phyloP scores from a whole-genome alignment of 306 rosid genomes.

The Malus asiatica region DNA sequence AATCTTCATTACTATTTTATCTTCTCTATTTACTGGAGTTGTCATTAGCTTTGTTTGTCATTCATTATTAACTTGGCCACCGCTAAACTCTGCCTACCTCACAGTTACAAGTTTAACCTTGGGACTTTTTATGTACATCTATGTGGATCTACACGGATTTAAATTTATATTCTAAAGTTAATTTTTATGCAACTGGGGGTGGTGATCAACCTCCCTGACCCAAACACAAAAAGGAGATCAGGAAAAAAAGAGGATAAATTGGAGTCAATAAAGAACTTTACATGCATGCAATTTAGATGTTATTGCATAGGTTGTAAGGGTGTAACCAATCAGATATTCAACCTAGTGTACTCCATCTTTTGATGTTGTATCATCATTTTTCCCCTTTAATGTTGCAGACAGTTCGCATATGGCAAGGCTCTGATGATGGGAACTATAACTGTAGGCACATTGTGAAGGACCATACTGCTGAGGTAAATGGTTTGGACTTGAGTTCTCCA shows the following conservation, averaged over 20 bases:
- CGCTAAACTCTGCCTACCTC: not conserved
- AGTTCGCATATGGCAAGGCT: constrained; percentile 85
- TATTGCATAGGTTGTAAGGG: not conserved
- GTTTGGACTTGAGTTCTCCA: not conserved
- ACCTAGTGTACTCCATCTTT: not conserved
- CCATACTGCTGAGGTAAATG: constrained; percentile 80
- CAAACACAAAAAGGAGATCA: not conserved
- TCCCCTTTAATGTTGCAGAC: constrained; percentile 47
- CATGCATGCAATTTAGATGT: not conserved
- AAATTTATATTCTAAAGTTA: not conserved
- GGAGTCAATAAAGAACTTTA: not conserved
- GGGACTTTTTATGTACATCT: not conserved
- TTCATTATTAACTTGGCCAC: not conserved
- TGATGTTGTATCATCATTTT: not conserved
- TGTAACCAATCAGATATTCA: not conserved
- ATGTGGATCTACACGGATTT: not conserved
- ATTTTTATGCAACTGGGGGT: not conserved
- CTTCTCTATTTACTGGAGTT: not conserved
- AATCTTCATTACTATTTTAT: not conserved
- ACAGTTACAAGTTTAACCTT: not conserved
- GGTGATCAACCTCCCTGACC: not conserved
- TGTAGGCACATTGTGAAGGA: constrained; percentile 74
- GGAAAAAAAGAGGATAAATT: not conserved
- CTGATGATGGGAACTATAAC: constrained; percentile 71
- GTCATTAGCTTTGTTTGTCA: not conserved